phyloP scores from a whole-genome alignment of 805 yeast genomes.

The Starmerella stellata region DNA sequence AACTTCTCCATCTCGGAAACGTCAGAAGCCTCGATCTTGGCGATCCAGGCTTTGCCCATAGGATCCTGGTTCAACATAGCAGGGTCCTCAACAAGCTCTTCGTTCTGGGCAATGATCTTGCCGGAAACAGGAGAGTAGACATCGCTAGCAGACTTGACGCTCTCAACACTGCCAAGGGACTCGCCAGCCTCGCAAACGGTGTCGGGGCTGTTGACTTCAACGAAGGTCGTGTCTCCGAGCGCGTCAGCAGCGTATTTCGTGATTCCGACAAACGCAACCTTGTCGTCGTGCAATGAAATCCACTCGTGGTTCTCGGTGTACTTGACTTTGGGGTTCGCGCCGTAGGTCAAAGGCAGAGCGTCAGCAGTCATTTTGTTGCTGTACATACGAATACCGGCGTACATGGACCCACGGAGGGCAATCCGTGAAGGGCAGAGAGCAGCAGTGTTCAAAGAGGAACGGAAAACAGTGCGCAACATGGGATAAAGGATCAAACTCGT shows the following conservation, averaged over 20 bases:
- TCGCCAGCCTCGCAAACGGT: conserved; percentile 51
- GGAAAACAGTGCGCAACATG: background rate
- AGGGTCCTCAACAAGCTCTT: conserved; percentile 47
- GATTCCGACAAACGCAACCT: conserved; percentile 68
- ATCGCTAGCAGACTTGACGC: conserved; percentile 87
- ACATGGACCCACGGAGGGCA: too few species aligned
- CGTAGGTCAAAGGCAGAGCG: conserved; percentile 19
- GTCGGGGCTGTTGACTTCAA: conserved; percentile 70
- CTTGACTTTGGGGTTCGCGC: conserved; percentile 20
- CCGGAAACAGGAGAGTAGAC: conserved; percentile 79
- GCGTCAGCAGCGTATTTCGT: conserved; percentile 92
- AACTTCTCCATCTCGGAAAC: conserved; percentile 22
- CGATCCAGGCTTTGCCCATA: conserved; percentile 86
- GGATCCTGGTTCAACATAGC: conserved; percentile 74
- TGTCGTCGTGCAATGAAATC: conserved; percentile 72
- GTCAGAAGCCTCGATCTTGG: conserved; percentile 44
- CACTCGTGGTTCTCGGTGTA: conserved; percentile 90
- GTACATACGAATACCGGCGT: conserved; percentile 14
- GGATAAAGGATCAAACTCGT: too few species aligned
- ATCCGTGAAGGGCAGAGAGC: too few species aligned
- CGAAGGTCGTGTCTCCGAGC: conserved; percentile 87
- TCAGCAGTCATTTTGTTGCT: conserved; percentile 20
- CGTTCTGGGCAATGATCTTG: conserved; percentile 54
- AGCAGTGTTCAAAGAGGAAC: background rate
- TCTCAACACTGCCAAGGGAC: conserved; percentile 79